Evolutionary conservation across 2,329 filamentous ascomycete species (phyloP).

Genomic region (Talaromyces pinophilus): DNA sequence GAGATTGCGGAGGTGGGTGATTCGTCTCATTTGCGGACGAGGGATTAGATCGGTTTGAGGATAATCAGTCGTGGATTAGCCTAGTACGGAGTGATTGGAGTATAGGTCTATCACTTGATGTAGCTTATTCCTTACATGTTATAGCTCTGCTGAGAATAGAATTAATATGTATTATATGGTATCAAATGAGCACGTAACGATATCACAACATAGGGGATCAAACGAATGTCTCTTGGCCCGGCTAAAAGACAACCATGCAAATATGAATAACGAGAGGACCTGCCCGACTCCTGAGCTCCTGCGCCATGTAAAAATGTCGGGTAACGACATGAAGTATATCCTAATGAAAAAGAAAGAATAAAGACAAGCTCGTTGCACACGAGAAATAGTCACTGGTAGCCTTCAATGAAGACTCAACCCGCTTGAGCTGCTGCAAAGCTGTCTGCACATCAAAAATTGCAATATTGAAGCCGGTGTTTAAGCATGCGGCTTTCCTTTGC

Average conservation of each 20-base stretch:
- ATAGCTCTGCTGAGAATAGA: background rate
- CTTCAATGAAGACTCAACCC: background rate
- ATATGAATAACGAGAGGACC: conserved; percentile 22
- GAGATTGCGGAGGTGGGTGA: background rate
- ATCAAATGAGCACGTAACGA: conserved; percentile 19
- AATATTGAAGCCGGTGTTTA: background rate
- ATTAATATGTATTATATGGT: conserved; percentile 18
- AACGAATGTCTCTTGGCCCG: conserved; percentile 23
- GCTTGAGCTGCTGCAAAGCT: background rate
- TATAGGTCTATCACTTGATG: background rate
- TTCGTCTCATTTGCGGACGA: background rate
- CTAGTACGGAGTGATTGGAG: background rate
- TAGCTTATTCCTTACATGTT: background rate
- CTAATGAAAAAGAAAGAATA: conserved; percentile 7
- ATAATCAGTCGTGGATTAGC: background rate
- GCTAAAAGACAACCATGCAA: conserved; percentile 24
- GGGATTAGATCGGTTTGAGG: background rate
- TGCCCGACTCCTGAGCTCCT: conserved; percentile 24
- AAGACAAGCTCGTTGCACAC: background rate
- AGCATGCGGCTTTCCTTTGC: conserved; percentile 14
- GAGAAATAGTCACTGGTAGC: background rate
- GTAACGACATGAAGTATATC: conserved; percentile 16
- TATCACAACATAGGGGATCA: conserved; percentile 22
- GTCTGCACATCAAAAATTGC: background rate
- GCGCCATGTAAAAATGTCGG: conserved; percentile 22